Percentiles rank a stretch among this genome's conserved stretches.
Conservation (phyloP, 2,329 filamentous ascomycete genomes). For the Ophiostoma triangulosporum region DNA sequence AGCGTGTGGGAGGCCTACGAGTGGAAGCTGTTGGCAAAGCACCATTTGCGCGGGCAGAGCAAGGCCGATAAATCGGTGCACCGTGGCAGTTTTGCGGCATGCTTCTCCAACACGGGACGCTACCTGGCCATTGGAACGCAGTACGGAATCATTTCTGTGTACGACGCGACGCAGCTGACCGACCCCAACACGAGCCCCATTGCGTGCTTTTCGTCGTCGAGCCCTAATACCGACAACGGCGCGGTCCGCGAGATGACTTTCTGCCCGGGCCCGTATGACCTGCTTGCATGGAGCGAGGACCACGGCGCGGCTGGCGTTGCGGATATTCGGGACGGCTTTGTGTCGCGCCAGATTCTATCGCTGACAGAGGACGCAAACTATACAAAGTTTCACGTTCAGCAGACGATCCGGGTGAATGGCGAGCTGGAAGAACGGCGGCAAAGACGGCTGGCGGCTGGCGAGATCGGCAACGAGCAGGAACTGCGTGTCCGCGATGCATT, state of each 20-base stretch:
- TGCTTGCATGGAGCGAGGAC: slow-evolving; percentile 90
- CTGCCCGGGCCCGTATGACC: slow-evolving; percentile 75
- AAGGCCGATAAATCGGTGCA: slow-evolving; percentile 40
- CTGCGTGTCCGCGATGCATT: slow-evolving; percentile 21
- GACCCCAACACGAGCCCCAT: slow-evolving; percentile 48
- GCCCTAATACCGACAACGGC: slow-evolving; percentile 55
- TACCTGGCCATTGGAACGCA: slow-evolving; percentile 68
- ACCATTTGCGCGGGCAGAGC: slow-evolving; percentile 45
- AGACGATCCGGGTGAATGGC: not conserved
- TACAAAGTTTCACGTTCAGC: slow-evolving; percentile 39
- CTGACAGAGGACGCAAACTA: slow-evolving; percentile 45
- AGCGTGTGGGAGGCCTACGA: slow-evolving; percentile 21
- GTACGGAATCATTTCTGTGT: slow-evolving; percentile 65
- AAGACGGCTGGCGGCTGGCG: slow-evolving; percentile 25
- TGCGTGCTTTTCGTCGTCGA: slow-evolving; percentile 64
- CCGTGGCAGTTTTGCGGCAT: slow-evolving; percentile 62
- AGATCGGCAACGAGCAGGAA: slow-evolving; percentile 17
- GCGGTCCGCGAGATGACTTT: slow-evolving; percentile 88
- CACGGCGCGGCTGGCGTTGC: slow-evolving; percentile 62
- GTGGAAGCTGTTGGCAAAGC: slow-evolving; percentile 38
- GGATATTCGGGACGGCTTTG: slow-evolving; percentile 55
- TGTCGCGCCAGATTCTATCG: slow-evolving; percentile 53
- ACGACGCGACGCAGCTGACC: slow-evolving; percentile 41
- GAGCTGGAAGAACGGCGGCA: slow-evolving; percentile 30
- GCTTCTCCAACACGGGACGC: slow-evolving; percentile 58